These are phyloP conservation scores for Penicillium brevicompactum DNA, from an alignment of 2,329 filamentous ascomycete species.

Conservation along the genomic window DNA sequence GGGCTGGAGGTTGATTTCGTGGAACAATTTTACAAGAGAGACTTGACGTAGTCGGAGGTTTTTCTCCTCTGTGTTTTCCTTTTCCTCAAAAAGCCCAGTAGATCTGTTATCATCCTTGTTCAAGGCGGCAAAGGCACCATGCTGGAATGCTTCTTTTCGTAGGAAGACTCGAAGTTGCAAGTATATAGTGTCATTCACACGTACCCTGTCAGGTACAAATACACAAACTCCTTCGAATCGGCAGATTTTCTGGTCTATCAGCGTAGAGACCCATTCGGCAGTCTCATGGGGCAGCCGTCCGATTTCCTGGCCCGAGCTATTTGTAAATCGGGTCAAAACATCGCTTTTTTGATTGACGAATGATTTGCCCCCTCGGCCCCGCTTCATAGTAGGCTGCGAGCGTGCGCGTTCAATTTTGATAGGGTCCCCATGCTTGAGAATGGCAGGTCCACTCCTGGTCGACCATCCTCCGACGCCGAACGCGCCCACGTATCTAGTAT, in stretches of 20 bases:
- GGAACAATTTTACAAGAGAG: constrained; percentile 82
- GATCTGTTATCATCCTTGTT: constrained; percentile 68
- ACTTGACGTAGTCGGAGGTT: constrained; percentile 81
- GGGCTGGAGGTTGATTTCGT: constrained; percentile 82
- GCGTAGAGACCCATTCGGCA: constrained; percentile 86
- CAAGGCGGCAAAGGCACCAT: constrained; percentile 52
- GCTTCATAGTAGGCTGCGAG: constrained; percentile 61
- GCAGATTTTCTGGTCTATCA: constrained; percentile 89
- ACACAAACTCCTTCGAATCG: constrained; percentile 85
- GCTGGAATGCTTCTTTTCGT: constrained; percentile 72
- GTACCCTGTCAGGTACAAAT: constrained; percentile 79
- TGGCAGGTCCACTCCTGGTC: constrained; percentile 74
- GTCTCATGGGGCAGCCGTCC: constrained; percentile 84
- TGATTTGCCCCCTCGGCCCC: constrained; percentile 48
- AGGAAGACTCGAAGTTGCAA: constrained; percentile 81
- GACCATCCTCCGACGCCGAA: constrained; percentile 93
- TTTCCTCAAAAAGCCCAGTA: constrained; percentile 76
- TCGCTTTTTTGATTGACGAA: constrained; percentile 68
- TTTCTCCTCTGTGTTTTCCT: constrained; percentile 83
- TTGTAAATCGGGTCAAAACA: constrained; percentile 89
- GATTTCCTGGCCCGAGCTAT: constrained; percentile 74
- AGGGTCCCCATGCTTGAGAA: constrained; percentile 79
- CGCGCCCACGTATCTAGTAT: constrained; percentile 78
- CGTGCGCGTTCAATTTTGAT: constrained; percentile 86
- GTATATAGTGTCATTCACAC: constrained; percentile 93